Evolutionary conservation across 805 yeast species (phyloP), one percentile per base, ranked within the genome.

Genomic region (Sugiyamaella valdiviana): DNA sequence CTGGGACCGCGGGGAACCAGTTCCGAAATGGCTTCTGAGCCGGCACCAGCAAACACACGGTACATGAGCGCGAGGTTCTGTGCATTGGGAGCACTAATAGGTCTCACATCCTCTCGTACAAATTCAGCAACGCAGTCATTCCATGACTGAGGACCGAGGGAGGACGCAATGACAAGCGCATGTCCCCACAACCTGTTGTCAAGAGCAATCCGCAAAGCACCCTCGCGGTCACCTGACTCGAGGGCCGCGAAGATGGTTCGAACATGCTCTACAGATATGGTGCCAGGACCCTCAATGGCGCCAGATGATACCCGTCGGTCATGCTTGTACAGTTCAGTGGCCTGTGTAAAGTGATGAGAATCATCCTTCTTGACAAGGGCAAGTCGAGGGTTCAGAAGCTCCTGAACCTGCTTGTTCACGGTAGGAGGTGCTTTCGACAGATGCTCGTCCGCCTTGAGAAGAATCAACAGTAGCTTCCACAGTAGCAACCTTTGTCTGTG

Each of bases 181-280:
- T 89, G 71, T 0, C 91, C 80, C 83, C 86, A 90, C 55, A 86
- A 85, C 7, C 79, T 76, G 46, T 78, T 76, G 1, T 75, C 70
- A 16, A 89, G 62, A 1, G 93, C 81, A 47, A 72, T 68, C 20
- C 74, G 70, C 42, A 89, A 65, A 0, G 96, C 96, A 4, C 72
- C 75, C 12, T 76, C 78, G 20, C 80, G 76, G 49, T 82, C 73
- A 1, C 96, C 96, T 4, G 68, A 5, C 37, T 55, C 53, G 51
- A 47, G 3, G 51, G 39, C 20, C 17, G 44, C 45, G 51, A 61
- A 22, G 46, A 58, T 32, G 49, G 46, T 15, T 9, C 45, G 44
- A 20, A 58, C 24, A n/a, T 58, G 58, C 23, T 57, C 59, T 14
- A 43, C 32, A 15, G 51, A 50, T 9, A 39, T 39, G 3, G 48